A percentile compares a stretch with the other conserved stretches of the same genome.
These are phyloP conservation scores for Mortierella polycephala DNA, from an alignment of 371 early-diverging fungal species.

Conservation along the genomic window DNA sequence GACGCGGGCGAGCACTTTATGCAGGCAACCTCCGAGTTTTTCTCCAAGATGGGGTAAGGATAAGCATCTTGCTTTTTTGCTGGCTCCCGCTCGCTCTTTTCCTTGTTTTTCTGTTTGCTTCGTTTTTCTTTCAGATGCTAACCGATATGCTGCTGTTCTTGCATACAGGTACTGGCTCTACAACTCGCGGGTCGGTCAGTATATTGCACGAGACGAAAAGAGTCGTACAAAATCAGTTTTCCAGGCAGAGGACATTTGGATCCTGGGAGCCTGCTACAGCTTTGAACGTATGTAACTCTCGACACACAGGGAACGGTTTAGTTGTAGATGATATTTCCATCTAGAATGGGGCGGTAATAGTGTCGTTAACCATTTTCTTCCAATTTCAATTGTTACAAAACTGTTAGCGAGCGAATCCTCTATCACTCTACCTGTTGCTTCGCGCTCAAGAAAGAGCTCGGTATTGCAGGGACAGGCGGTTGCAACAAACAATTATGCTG, in stretches of 20 bases:
- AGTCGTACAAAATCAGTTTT: slow-evolving; percentile 35
- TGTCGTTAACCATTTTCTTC: background rate
- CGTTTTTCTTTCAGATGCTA: background rate
- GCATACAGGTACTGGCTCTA: slow-evolving; percentile 46
- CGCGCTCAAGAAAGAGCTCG: slow-evolving; percentile 36
- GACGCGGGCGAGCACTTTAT: slow-evolving; percentile 53
- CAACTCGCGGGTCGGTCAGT: slow-evolving; percentile 39
- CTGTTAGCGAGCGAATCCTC: slow-evolving; percentile 10
- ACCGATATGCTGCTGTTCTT: background rate
- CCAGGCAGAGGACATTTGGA: slow-evolving; percentile 49
- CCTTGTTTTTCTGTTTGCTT: background rate
- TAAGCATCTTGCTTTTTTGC: background rate
- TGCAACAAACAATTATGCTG: background rate
- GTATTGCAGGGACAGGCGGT: slow-evolving; percentile 10
- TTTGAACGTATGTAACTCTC: slow-evolving; percentile 29
- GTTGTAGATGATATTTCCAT: background rate
- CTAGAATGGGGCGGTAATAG: too few species aligned
- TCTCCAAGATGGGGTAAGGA: slow-evolving; percentile 55
- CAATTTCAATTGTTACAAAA: background rate
- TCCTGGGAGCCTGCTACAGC: slow-evolving; percentile 35
- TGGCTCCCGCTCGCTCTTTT: background rate
- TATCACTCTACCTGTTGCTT: slow-evolving; percentile 23
- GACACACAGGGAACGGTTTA: background rate
- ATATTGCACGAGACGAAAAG: slow-evolving; percentile 42
- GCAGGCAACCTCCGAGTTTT: slow-evolving; percentile 55